Evolutionary conservation across 306 rosid species (phyloP).

Genomic region (Cucumis cinereus): DNA sequence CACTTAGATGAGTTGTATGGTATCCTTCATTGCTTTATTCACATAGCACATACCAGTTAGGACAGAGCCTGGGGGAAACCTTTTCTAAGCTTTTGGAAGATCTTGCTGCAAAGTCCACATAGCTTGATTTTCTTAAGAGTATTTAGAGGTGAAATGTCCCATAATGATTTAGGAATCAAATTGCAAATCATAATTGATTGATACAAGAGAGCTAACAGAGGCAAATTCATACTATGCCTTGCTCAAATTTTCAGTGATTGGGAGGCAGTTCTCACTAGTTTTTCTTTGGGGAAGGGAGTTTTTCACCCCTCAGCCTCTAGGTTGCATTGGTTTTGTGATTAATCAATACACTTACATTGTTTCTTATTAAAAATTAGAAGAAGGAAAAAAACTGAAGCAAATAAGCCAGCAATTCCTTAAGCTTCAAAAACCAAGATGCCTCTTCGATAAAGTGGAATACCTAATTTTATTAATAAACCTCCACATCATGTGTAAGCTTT

Average conservation of each 20-base stretch:
- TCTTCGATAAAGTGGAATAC: background rate
- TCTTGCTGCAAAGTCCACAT: background rate
- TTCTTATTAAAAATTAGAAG: too few species aligned
- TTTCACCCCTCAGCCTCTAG: too few species aligned
- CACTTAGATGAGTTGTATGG: background rate
- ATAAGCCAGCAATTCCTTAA: background rate
- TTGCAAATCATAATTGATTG: background rate
- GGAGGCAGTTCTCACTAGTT: too few species aligned
- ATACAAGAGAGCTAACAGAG: background rate
- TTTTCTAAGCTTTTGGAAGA: background rate
- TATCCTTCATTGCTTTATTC: background rate
- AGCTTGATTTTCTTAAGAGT: background rate
- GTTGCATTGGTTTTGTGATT: too few species aligned
- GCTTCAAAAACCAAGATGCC: background rate
- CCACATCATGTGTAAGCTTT: background rate
- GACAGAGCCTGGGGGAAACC: background rate
- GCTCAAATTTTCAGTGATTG: too few species aligned
- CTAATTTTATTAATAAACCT: background rate
- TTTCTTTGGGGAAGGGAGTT: too few species aligned
- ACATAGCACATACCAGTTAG: background rate
- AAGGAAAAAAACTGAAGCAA: background rate
- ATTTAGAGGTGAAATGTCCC: background rate
- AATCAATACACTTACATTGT: too few species aligned
- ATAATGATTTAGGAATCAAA: background rate
- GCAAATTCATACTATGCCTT: too few species aligned